Evolutionary conservation across 2,329 filamentous ascomycete genomes (phyloP).

Genomic region (Aspergillus sp.): DNA sequence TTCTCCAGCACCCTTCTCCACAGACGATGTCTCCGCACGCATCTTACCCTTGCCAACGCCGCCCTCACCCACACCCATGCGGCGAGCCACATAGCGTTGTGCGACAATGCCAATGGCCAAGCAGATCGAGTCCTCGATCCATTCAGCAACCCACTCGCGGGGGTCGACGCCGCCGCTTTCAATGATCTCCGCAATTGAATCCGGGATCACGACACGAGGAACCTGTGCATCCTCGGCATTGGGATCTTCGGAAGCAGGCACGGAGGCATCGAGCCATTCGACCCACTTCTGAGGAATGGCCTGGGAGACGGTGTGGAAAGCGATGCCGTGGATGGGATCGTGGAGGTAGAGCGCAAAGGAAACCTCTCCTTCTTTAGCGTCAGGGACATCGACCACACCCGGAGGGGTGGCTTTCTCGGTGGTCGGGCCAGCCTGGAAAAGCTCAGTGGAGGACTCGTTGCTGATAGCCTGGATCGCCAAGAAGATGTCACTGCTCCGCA

Average conservation of each 20-base stretch:
- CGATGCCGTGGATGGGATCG: slow-evolving; percentile 88
- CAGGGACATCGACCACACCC: slow-evolving; percentile 32
- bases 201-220: slow-evolving; percentile 52
- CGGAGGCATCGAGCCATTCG: slow-evolving; percentile 78
- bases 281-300: slow-evolving; percentile 79
- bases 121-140: slow-evolving; percentile 83
- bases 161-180: slow-evolving; percentile 73
- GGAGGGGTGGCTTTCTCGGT: slow-evolving; percentile 26
- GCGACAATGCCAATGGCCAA: slow-evolving; percentile 80
- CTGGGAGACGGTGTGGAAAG: slow-evolving; percentile 80
- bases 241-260: slow-evolving; percentile 33
- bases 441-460: slow-evolving; percentile 57
- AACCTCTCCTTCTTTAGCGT: slow-evolving; percentile 53
- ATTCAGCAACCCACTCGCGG: slow-evolving; percentile 94
- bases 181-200: slow-evolving; percentile 83
- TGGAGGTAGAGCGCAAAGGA: slow-evolving; percentile 73
- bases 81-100: slow-evolving; percentile 86
- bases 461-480: slow-evolving; percentile 85
- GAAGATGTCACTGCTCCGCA: slow-evolving; percentile 91
- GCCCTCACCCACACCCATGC: slow-evolving; percentile 94
- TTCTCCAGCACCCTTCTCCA: slow-evolving; percentile 57
- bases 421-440: slow-evolving; percentile 61
- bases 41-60: slow-evolving; percentile 54
- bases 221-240: slow-evolving; percentile 33
- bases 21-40: slow-evolving; percentile 48